Evolutionary conservation across 176 grass and related monocot species (phyloP).

Genomic region (Musa troglodytarum): DNA sequence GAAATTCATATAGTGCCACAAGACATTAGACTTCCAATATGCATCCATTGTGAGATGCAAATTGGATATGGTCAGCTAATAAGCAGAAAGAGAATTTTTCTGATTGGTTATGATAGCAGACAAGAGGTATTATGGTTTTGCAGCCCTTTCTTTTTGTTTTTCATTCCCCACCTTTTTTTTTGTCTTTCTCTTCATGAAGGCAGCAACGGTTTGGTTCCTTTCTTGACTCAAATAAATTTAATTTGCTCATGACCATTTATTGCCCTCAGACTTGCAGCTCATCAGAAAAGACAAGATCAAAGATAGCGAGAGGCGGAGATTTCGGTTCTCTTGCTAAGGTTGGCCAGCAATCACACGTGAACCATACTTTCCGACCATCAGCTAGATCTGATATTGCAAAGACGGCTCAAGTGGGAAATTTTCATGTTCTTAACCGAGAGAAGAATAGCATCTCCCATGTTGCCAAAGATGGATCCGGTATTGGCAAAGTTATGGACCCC

Average conservation of each 20-base stretch:
- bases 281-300: slow-evolving; percentile 47
- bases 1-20: too few species aligned
- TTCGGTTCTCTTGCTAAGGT: slow-evolving; percentile 33
- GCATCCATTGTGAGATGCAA: too few species aligned
- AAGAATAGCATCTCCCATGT: slow-evolving; percentile 44
- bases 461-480: slow-evolving; percentile 28
- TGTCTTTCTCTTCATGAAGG: background rate
- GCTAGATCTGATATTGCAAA: slow-evolving; percentile 49
- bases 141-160: background rate
- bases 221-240: background rate
- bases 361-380: slow-evolving; percentile 30
- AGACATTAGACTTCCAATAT: too few species aligned
- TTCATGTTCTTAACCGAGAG: slow-evolving; percentile 62
- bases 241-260: background rate
- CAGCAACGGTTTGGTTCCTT: background rate
- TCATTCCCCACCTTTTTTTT: background rate
- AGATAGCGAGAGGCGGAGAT: slow-evolving; percentile 48
- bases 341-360: slow-evolving; percentile 27
- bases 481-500: slow-evolving; percentile 34
- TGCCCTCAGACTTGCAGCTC: slow-evolving; percentile 30
- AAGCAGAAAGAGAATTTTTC: too few species aligned
- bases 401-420: slow-evolving; percentile 44
- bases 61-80: too few species aligned
- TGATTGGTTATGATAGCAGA: too few species aligned
- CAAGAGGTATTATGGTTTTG: too few species aligned